phyloP scores from a whole-genome alignment of 139 green algal genomes.

The Pseudopediastrum boryanum region DNA sequence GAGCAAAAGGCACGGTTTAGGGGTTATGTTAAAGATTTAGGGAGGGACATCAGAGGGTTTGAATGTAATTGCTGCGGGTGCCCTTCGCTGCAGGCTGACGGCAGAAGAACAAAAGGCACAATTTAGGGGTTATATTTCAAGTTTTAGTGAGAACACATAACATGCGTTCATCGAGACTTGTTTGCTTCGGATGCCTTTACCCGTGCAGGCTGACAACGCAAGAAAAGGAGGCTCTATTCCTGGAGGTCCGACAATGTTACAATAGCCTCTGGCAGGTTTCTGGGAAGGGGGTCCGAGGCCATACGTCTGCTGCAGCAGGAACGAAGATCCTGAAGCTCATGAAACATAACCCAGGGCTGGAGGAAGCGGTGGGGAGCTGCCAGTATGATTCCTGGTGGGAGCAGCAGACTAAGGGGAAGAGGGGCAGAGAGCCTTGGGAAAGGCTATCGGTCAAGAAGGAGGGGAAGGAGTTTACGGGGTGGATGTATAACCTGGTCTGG shows the following conservation, averaged over 20 bases:
- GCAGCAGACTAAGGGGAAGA: background rate
- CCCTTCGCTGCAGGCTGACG: too few species aligned
- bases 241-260: background rate
- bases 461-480: background rate
- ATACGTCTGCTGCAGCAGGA: too few species aligned
- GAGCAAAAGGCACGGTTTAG: too few species aligned
- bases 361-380: background rate
- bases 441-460: background rate
- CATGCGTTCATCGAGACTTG: too few species aligned
- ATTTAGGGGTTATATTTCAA: too few species aligned
- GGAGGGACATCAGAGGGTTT: too few species aligned
- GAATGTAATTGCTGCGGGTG: too few species aligned
- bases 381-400: background rate
- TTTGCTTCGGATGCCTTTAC: too few species aligned
- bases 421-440: background rate
- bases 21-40: too few species aligned
- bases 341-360: background rate
- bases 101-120: too few species aligned
- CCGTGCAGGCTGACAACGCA: background rate
- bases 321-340: background rate
- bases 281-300: background rate
- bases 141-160: too few species aligned
- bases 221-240: background rate
- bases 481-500: conserved; percentile 12
- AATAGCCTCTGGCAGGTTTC: background rate